Evolutionary conservation across 805 yeast species (phyloP), one percentile per base, ranked within the genome.

Genomic region (Alloascoidea africana): DNA sequence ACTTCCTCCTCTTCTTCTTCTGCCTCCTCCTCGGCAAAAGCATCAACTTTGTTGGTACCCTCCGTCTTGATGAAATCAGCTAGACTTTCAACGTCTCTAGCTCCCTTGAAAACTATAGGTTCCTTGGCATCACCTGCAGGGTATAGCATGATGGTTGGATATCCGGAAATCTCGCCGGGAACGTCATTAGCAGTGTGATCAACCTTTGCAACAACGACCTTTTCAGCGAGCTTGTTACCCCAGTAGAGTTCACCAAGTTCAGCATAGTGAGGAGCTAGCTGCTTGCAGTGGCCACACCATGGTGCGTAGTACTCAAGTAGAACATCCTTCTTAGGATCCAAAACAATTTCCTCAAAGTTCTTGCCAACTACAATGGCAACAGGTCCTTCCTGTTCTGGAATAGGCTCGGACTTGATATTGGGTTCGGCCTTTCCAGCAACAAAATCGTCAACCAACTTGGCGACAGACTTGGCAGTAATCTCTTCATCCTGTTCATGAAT

Each of bases 261-360:
- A 56, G 83, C 93, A 66, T 76, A 89, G 41, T 66, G 68, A 53
- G 96, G 95, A 38, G 89, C 89, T 56, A 86, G 68, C 60, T 72
- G 82, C 68, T 84, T 85, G 68, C 96, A 85, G 68, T 86, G 95
- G 35, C 95, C 93, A 66, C 95, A 86, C 96, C 96, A 87, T 62
- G 94, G 73, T 30, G 80, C 79, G 51, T 68, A 73, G 57, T 74
- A 77, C 60, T 84, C 81, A 44, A 84, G 83, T 43, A 85, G 66
- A 5, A 87, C 70, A 48, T 76, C 79, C 64, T 79, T 80, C 23
- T 70, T 75, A 4, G 79, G 68, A 35, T 73, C 68, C 38, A 67
- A 56, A 14, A 84, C 69, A 42, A 84, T 61, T 23, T 68, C 73
- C 37, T 81, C 79, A 60, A 84, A 91, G 53, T 76, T 84, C 62